Base-by-base conservation (phyloP, 2,329 filamentous ascomycete species). In the Colletotrichum cordylinicola region DNA sequence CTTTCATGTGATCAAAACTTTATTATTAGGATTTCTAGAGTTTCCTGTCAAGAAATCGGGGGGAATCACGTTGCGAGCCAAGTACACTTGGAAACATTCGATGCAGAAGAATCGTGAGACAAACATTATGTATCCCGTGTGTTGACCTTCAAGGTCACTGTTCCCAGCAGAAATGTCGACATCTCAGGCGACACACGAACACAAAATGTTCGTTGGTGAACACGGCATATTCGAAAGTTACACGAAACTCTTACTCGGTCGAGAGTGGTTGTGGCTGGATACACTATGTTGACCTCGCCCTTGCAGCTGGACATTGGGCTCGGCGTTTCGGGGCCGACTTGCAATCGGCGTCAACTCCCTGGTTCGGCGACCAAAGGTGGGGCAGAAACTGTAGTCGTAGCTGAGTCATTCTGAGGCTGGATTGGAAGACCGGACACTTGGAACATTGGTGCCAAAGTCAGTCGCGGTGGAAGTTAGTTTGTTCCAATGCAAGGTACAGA, bases 81-180 rank as follows among this genome's bases (percentile, higher is more conserved):
- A 48, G 1, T 4, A 21, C 6, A 12, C 12, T 48, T 12, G 3
- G 5, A 0, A n/a, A n/a, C 5, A 0, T 43, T n/a, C 0, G 0
- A 4, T 48, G 0, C 18, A 0, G 0, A 48, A n/a, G 5, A 48
- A 12, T n/a, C 0, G n/a, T 1, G 39, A 48, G 9, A 48, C 18
- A 48, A 12, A 2, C 1, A 7, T 18, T 21, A n/a, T 48, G 5
- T 48, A 21, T 4, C 3, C 12, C 9, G 0, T n/a, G 5, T 1
- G 18, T 7, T n/a, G 18, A 48, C 39, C 0, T 48, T n/a, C 9
- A 18, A 48, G 39, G 6, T 6, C 5, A 21, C 39, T 0, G 1
- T 48, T 48, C 18, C 0, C 39, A 12, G 9, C 6, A 15, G 35
- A n/a, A 48, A n/a, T 48, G 18, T 4, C 18, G 7, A 2, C n/a